Base-by-base conservation (phyloP, 106 monocot species). In the Acanthochlamys bracteata region DNA sequence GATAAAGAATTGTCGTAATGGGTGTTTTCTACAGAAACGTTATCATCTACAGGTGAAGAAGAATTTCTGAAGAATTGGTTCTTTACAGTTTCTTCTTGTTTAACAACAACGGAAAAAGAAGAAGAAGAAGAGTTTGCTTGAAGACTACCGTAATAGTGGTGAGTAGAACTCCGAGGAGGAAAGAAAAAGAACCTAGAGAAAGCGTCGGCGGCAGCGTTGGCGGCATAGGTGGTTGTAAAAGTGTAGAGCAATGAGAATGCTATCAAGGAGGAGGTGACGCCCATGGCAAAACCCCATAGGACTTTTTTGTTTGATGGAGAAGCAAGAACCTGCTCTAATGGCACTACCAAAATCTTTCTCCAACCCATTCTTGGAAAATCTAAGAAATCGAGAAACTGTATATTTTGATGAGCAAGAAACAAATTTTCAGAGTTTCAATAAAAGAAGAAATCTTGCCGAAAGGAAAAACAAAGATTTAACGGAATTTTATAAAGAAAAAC, bases 41-140 rank as follows among this genome's bases (percentile, higher is more conserved):
- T 33, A 3, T 33, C 33, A 33, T 33, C 33, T 33, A 33, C 33
- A 6, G 33, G 33, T 3, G 33, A 33, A 33, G 33, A 33, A 33
- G 6, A 33, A 33, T 33, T 33, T 1, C 33, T 33, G 33, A 6
- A 33, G 6, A 33, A 33, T 33, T 33, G 33, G 6, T 33, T 33
- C 33, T 33, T 33, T 33, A 33, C 33, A 33, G 33, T 33, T 33
- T 3, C 33, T 33, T 33, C 33, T 33, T 33, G 33, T 6, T 33
- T 33, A 3, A 33, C 33, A 33, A 33, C 33, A 33, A 33, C 33
- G n/a, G n/a, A n/a, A 33, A 33, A 33, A 33, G 33, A 33, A 33
- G 69, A 47, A 49, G 49, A 39, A 21, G 17, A 11, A 69, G 41
- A 69, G 69, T 19, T 51, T 10, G 51, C 9, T 51, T 13, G 1